These are phyloP conservation scores for Periconia sp. DNA, from an alignment of 2,329 filamentous ascomycete species.

Conservation along the genomic window DNA sequence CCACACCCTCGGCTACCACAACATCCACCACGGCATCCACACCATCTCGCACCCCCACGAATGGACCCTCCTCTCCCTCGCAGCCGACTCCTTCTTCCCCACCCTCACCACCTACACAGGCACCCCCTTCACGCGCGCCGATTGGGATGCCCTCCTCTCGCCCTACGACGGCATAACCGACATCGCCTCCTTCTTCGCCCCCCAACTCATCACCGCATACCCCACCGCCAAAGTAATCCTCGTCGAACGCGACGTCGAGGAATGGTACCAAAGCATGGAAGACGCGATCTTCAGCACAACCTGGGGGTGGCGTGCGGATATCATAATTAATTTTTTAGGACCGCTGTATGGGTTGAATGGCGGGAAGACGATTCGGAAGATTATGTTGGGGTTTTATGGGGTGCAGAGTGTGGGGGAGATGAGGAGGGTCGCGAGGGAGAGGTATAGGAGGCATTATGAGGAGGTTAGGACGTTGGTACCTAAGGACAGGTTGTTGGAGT, in stretches of 20 bases:
- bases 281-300: neutral
- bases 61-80: neutral
- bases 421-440: neutral
- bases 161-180: neutral
- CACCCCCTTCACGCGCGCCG: neutral
- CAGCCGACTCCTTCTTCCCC: neutral
- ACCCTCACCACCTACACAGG: neutral
- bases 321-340: neutral
- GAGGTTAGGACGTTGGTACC: constrained; percentile 37
- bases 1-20: neutral
- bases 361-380: neutral
- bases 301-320: neutral
- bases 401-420: neutral
- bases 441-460: neutral
- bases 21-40: neutral
- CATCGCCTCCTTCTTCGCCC: neutral
- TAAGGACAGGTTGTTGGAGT: constrained; percentile 54
- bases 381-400: neutral
- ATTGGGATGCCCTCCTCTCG: neutral
- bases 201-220: neutral
- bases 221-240: neutral
- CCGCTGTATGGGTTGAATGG: neutral
- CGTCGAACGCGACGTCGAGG: neutral
- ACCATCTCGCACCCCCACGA: neutral
- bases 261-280: neutral